Base-by-base conservation (phyloP, 306 rosid genomes). In the Cajanus cajan region DNA sequence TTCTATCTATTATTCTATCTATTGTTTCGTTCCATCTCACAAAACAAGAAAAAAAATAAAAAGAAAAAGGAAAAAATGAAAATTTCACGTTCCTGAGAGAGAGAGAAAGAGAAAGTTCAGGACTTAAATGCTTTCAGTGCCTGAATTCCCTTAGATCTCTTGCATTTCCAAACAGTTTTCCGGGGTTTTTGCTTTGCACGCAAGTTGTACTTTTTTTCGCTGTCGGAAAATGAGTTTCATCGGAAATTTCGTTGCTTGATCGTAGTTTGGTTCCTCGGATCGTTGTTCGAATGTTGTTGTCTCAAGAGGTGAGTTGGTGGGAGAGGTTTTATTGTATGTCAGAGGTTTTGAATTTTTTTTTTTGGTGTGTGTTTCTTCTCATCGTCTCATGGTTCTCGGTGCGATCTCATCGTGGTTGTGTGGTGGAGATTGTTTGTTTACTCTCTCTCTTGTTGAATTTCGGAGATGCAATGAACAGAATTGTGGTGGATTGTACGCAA, bases 231-330 rank as follows among this genome's bases (percentile, higher is more conserved):
- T 75, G 59, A 63, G 39, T 74, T 80, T 16, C 58, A 65, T 15
- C 40, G 61, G 80, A 73, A 73, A 73, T 13, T 54, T 84, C 61
- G 87, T 62, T 31, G 66, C 88, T 80, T 82, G 88, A 83, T 75
- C 83, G 24, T 4, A 76, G 45, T 63, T 71, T 78, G 48, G 40
- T 67, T 68, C 55, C 41, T 74, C 28, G 80, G 72, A 80, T 55
- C 82, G 71, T 78, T 71, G 21, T 34, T 77, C 41, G 81, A 73
- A 73, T 73, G 80, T 78, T 78, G 77, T 79, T 85, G 22, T 24
- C 73, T 8, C 7, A 10, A 4, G 73, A 74, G 94, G 97, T 92
- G 81, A 88, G 94, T 84, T 72, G 10, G 69, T 44, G 4, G 47
- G 3, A 43, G 8, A 74, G 36, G 61, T 70, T 36, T 82, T 72